Conservation (phyloP, 306 rosid genomes). For the Rosa chinensis region DNA sequence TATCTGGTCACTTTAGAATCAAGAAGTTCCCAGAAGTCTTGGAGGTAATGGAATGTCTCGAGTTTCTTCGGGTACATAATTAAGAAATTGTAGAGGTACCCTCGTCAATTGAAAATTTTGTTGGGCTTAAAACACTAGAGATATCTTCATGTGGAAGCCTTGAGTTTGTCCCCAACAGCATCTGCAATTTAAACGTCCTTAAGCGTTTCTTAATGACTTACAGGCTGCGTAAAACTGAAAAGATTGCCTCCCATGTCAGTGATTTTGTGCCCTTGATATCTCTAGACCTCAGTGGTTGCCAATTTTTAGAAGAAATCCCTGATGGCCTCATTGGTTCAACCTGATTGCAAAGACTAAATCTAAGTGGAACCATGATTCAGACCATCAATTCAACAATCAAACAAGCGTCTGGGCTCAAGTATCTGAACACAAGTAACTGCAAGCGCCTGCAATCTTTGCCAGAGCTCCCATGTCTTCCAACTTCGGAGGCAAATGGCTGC, state of each 20-base stretch:
- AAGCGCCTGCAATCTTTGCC: slow-evolving; percentile 6
- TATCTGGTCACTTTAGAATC: too few species aligned
- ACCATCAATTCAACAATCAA: slow-evolving; percentile 14
- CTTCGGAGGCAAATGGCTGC: neutral
- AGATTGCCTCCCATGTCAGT: neutral
- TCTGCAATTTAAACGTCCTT: neutral
- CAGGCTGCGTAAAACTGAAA: too few species aligned
- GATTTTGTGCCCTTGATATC: too few species aligned
- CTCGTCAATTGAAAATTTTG: neutral
- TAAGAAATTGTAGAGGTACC: neutral
- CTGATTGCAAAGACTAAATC: neutral
- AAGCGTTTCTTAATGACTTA: too few species aligned
- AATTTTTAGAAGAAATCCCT: neutral
- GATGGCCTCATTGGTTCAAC: neutral
- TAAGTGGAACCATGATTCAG: neutral
- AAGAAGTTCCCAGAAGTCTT: too few species aligned
- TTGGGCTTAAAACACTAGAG: neutral
- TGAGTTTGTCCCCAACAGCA: neutral
- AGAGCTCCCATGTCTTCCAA: neutral
- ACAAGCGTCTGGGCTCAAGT: neutral
- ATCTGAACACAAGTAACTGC: neutral
- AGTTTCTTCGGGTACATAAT: too few species aligned
- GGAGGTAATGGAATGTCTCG: too few species aligned
- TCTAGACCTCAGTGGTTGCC: neutral
- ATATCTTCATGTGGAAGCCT: neutral